These are phyloP conservation scores for Lactarius deliciosus DNA, from an alignment of 768 basidiomycete species.

Conservation along the genomic window DNA sequence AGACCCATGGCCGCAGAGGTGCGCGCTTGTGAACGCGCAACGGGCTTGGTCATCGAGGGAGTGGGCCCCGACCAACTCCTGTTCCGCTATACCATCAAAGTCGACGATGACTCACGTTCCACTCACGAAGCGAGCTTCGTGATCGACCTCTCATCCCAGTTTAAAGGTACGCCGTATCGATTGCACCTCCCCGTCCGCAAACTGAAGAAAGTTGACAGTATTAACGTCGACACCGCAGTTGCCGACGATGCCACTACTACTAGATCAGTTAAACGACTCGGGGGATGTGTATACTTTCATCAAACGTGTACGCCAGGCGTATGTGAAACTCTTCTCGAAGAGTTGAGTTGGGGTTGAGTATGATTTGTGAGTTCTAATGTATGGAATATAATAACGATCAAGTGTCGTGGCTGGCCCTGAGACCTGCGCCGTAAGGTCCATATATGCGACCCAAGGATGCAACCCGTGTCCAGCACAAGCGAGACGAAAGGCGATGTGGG, in stretches of 20 bases:
- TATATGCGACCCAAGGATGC: no score
- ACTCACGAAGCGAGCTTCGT: constrained; percentile 28
- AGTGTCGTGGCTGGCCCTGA: no score
- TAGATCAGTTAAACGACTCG: constrained; percentile 69
- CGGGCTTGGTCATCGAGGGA: constrained; percentile 65
- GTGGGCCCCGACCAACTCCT: constrained; percentile 71
- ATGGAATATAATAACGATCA: no score
- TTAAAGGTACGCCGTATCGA: constrained; percentile 19
- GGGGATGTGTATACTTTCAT: constrained; percentile 73
- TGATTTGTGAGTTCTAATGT: no score
- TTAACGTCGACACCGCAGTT: constrained; percentile 76
- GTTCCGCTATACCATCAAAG: constrained; percentile 52
- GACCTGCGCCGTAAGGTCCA: no score
- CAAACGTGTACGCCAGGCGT: constrained; percentile 58
- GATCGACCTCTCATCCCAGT: constrained; percentile 23
- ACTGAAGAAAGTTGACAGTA: constrained; percentile 46
- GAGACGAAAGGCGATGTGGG: no score
- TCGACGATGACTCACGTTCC: constrained; percentile 8
- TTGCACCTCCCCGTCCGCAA: neutral
- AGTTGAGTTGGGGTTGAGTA: neutral
- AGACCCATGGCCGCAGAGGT: constrained; percentile 56
- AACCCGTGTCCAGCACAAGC: no score
- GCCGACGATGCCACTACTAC: constrained; percentile 61
- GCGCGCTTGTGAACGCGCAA: constrained; percentile 50
- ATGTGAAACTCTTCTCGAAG: constrained; percentile 36